Evolutionary conservation across 2,329 filamentous ascomycete species (phyloP).

Genomic region (Aspergillus tamarii): DNA sequence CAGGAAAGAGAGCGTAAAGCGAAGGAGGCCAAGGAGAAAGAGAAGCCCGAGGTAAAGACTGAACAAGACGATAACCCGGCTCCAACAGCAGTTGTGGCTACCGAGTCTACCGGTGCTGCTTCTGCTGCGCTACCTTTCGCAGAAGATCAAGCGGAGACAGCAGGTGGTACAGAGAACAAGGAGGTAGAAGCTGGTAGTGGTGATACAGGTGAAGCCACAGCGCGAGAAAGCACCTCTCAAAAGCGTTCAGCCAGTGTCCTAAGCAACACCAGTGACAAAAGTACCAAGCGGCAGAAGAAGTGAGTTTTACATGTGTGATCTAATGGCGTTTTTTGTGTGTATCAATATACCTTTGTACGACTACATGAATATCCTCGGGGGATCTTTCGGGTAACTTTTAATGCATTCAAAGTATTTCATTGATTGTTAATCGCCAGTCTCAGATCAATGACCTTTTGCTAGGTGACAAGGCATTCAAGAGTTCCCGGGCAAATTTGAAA

Average conservation of each 20-base stretch:
- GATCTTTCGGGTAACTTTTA: constrained; percentile 3
- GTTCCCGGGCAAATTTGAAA: neutral
- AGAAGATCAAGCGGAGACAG: constrained; percentile 8
- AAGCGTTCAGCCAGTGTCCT: constrained; percentile 85
- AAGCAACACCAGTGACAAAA: constrained; percentile 68
- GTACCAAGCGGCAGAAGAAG: constrained; percentile 54
- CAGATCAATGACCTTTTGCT: neutral
- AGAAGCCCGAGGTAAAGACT: constrained; percentile 38
- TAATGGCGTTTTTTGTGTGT: constrained; percentile 13
- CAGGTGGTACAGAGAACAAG: constrained; percentile 4
- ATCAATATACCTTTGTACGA: constrained; percentile 37
- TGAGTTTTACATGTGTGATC: constrained; percentile 17
- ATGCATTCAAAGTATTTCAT: constrained; percentile 5
- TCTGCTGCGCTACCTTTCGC: constrained; percentile 13
- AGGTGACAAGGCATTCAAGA: neutral
- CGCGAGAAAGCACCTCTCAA: constrained; percentile 44
- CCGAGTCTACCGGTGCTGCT: constrained; percentile 18
- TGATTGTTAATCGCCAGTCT: neutral
- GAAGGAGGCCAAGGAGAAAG: constrained; percentile 32
- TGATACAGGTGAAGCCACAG: constrained; percentile 12
- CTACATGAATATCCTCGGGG: constrained; percentile 29
- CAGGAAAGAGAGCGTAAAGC: constrained; percentile 44
- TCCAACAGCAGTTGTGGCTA: constrained; percentile 11
- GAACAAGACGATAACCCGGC: constrained; percentile 36
- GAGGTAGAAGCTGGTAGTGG: constrained; percentile 9